phyloP scores from a whole-genome alignment of 2,329 filamentous ascomycete species.

The Neobulgaria alba region DNA sequence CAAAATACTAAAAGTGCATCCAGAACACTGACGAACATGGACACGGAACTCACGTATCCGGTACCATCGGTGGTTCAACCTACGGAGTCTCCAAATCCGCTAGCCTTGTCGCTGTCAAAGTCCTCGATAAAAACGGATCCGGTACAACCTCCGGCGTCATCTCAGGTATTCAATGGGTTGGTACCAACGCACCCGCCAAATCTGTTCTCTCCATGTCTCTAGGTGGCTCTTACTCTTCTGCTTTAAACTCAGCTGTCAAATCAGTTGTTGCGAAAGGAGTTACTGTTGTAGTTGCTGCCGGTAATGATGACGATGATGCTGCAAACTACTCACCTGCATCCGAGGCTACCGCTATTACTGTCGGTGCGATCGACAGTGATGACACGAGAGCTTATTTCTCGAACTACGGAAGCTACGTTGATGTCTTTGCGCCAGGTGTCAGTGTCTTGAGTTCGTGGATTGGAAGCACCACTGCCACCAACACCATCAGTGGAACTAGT shows the following conservation, averaged over 20 bases:
- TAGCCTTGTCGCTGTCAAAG: constrained; percentile 33
- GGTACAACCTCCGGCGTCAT: constrained; percentile 31
- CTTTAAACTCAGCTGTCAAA: constrained; percentile 46
- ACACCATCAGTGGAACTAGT: constrained; percentile 49
- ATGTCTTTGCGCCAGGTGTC: constrained; percentile 44
- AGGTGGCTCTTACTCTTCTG: constrained; percentile 36
- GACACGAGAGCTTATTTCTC: constrained; percentile 37
- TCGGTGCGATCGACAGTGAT: constrained; percentile 38
- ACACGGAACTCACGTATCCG: constrained; percentile 36
- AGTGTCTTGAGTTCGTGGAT: constrained; percentile 40
- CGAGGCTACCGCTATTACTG: constrained; percentile 40
- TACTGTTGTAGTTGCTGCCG: constrained; percentile 46
- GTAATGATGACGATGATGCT: constrained; percentile 39
- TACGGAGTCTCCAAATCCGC: constrained; percentile 35
- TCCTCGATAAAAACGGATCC: constrained; percentile 26
- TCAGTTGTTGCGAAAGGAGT: constrained; percentile 39
- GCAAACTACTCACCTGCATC: constrained; percentile 39
- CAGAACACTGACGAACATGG: constrained; percentile 31
- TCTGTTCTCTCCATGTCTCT: constrained; percentile 49
- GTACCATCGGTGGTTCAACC: constrained; percentile 31
- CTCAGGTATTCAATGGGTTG: constrained; percentile 32
- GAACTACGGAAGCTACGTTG: constrained; percentile 42
- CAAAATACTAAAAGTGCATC: no score
- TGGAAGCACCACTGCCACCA: constrained; percentile 34
- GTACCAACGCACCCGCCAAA: constrained; percentile 24